Percentiles rank a stretch among this genome's conserved stretches.
phyloP scores from a whole-genome alignment of 306 rosid genomes.

The Nissolia schottii region DNA sequence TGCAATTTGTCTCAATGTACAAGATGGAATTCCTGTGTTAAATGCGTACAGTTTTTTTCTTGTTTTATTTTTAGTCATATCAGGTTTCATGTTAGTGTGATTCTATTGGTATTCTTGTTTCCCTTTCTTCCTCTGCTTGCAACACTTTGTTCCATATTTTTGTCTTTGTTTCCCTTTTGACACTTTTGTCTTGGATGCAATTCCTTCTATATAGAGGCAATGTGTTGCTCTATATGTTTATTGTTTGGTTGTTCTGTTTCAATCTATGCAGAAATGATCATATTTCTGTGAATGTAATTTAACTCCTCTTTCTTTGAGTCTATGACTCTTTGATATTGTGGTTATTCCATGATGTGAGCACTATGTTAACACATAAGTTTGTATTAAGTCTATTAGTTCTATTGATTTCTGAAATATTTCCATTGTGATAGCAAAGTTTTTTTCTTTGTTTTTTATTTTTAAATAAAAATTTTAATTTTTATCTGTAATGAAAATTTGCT shows the following conservation, averaged over 20 bases:
- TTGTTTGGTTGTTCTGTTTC: constrained; percentile 4
- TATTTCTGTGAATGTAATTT: neutral
- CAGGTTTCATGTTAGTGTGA: constrained; percentile 4
- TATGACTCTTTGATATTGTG: neutral
- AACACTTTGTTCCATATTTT: neutral
- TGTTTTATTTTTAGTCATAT: neutral
- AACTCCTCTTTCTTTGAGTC: neutral
- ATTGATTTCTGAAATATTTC: neutral
- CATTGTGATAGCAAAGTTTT: neutral
- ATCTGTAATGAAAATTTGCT: neutral
- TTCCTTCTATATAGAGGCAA: neutral
- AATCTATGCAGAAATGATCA: neutral
- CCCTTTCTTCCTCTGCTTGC: neutral
- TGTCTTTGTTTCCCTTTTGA: neutral
- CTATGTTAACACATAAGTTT: neutral
- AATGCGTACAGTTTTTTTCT: neutral
- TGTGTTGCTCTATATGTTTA: neutral
- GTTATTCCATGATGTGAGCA: neutral
- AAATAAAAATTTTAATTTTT: neutral
- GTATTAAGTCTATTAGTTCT: neutral
- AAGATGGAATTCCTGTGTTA: constrained; percentile 13
- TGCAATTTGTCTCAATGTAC: neutral
- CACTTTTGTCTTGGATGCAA: neutral
- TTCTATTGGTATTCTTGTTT: neutral
- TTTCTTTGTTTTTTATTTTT: neutral